phyloP scores from a whole-genome alignment of 495 filamentous ascomycete genomes.

The Viridothelium virens region DNA sequence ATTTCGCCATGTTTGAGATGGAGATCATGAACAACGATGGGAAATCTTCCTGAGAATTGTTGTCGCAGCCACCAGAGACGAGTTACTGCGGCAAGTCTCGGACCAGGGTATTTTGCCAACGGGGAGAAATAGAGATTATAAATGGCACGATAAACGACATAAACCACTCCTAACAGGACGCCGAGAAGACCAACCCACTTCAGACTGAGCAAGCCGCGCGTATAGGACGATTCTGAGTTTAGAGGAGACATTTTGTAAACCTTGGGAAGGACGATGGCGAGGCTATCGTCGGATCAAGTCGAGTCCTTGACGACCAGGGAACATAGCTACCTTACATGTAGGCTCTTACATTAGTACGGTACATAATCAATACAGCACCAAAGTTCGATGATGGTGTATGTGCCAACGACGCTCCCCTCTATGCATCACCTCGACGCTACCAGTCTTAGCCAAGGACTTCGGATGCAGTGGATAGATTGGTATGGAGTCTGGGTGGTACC shows the following conservation, averaged over 20 bases:
- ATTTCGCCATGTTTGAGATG: conserved; percentile 19
- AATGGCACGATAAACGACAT: neutral
- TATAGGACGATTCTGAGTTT: neutral
- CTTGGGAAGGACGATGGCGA: neutral
- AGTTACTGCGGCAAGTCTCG: neutral
- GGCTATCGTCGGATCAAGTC: no score
- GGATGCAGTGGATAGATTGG: no score
- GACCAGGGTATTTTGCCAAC: conserved; percentile 8
- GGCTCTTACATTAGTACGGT: no score
- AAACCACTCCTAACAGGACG: neutral
- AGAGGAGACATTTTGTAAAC: neutral
- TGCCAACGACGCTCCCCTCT: no score
- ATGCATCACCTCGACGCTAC: no score
- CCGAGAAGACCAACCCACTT: neutral
- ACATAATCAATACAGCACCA: no score
- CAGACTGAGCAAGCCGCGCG: neutral
- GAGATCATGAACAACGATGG: conserved; percentile 10
- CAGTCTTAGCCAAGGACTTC: no score
- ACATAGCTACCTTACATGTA: no score
- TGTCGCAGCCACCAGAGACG: neutral
- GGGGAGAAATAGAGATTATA: conserved; percentile 10
- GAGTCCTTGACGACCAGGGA: no score
- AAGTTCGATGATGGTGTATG: no score
- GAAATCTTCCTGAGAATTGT: conserved; percentile 2
- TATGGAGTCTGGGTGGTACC: no score